Percentiles rank a stretch among this genome's conserved stretches.
Conservation (phyloP, 305 asterid genomes). For the Plantago lanceolata region DNA sequence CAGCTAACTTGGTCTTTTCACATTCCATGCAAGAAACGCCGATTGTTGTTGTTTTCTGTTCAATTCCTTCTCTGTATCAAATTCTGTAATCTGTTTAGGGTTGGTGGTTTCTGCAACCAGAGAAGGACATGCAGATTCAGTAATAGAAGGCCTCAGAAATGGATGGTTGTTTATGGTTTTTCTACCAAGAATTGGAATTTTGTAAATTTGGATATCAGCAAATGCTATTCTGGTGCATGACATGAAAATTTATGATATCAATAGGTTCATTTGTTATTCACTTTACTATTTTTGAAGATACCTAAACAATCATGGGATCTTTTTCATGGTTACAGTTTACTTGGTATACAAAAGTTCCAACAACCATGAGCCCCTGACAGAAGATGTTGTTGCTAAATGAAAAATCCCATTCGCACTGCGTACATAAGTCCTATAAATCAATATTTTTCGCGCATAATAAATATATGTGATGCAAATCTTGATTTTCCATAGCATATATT, state of each 20-base stretch:
- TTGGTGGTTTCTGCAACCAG: constrained; percentile 9
- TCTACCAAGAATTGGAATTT: neutral
- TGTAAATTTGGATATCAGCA: neutral
- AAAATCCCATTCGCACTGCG: neutral
- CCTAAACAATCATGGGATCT: neutral
- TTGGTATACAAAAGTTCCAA: neutral
- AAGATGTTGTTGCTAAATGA: neutral
- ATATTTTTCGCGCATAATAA: neutral
- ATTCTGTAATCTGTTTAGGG: constrained; percentile 3
- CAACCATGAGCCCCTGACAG: neutral
- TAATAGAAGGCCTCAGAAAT: constrained; percentile 10
- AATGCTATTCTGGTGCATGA: neutral
- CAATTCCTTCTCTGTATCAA: neutral
- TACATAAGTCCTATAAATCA: neutral
- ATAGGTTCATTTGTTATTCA: constrained; percentile 4
- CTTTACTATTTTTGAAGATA: neutral
- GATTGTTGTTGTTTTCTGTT: neutral
- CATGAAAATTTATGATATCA: neutral
- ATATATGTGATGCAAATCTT: neutral
- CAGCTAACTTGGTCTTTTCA: neutral
- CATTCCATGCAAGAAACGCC: constrained; percentile 2
- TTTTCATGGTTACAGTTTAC: neutral
- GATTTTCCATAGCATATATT: neutral
- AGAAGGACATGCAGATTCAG: constrained; percentile 15
- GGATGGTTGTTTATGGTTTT: constrained; percentile 6